Conservation (phyloP, 2,329 filamentous ascomycete species). For the Fulvia fulva region DNA sequence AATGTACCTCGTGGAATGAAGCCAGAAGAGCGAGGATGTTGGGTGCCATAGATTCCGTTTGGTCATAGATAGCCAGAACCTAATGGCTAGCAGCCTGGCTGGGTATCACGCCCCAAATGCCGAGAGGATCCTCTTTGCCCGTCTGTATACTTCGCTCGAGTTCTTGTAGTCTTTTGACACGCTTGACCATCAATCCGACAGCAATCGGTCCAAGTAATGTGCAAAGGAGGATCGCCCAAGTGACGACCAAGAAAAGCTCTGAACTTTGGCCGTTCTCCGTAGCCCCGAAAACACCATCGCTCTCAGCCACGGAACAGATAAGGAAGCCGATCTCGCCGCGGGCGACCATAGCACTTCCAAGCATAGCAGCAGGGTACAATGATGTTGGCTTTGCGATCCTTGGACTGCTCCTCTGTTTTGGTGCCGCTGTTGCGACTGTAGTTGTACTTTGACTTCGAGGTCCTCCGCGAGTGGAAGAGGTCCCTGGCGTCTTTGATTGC, state of each 20-base stretch:
- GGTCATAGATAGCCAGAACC: neutral
- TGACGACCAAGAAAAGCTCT: conserved; percentile 51
- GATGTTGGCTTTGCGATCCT: conserved; percentile 51
- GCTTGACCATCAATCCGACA: conserved; percentile 49
- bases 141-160: conserved; percentile 5
- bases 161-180: conserved; percentile 42
- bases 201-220: conserved; percentile 53
- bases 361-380: conserved; percentile 62
- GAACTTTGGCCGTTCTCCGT: conserved; percentile 27
- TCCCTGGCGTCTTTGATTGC: neutral
- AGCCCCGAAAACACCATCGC: conserved; percentile 45
- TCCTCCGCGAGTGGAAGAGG: neutral
- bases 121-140: conserved; percentile 17
- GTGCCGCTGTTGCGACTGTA: neutral
- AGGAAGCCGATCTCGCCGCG: conserved; percentile 78
- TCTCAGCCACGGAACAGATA: conserved; percentile 65
- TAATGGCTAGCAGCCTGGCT: neutral
- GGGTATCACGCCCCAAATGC: conserved; percentile 14
- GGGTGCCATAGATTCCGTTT: conserved; percentile 12
- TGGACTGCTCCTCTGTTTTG: neutral
- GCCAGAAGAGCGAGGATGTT: conserved; percentile 30
- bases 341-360: conserved; percentile 68
- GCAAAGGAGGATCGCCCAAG: conserved; percentile 54
- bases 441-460: neutral
- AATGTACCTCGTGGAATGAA: conserved; percentile 30